A percentile compares a stretch with the other conserved stretches of the same genome.
These are phyloP conservation scores for Trichocladium uniseriatum DNA, from an alignment of 495 filamentous ascomycete species.

Conservation along the genomic window DNA sequence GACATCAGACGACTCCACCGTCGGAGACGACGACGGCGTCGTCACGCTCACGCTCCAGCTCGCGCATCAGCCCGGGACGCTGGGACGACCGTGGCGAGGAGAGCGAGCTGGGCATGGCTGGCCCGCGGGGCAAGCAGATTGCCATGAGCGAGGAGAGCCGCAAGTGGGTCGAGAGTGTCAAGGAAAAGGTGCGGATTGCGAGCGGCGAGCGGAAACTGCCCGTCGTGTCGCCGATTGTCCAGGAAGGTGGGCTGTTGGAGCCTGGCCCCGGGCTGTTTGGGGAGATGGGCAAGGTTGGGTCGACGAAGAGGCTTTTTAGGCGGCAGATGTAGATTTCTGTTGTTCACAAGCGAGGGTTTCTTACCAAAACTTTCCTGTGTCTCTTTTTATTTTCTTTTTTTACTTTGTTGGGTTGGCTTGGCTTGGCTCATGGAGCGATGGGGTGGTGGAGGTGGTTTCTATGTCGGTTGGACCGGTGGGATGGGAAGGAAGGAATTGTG, in stretches of 20 bases:
- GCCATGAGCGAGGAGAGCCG: slow-evolving; percentile 55
- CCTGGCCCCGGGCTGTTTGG: slow-evolving; percentile 31
- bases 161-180: slow-evolving; percentile 65
- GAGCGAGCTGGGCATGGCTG: slow-evolving; percentile 48
- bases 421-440: neutral
- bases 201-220: slow-evolving; percentile 34
- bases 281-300: slow-evolving; percentile 47
- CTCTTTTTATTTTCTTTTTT: neutral
- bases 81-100: slow-evolving; percentile 32
- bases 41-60: slow-evolving; percentile 17
- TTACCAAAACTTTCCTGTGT: neutral
- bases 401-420: neutral
- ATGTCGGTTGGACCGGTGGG: neutral
- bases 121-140: slow-evolving; percentile 48
- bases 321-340: slow-evolving; percentile 6
- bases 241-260: neutral
- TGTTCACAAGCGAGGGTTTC: too few relatives aligned
- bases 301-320: slow-evolving; percentile 48
- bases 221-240: slow-evolving; percentile 1
- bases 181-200: slow-evolving; percentile 53
- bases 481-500: too few relatives aligned
- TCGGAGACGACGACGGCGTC: slow-evolving; percentile 26
- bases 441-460: neutral
- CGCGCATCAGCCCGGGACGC: neutral
- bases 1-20: slow-evolving; percentile 19